These are phyloP conservation scores for Metschnikowia cubensis DNA, from an alignment of 805 yeast species.

Conservation along the genomic window DNA sequence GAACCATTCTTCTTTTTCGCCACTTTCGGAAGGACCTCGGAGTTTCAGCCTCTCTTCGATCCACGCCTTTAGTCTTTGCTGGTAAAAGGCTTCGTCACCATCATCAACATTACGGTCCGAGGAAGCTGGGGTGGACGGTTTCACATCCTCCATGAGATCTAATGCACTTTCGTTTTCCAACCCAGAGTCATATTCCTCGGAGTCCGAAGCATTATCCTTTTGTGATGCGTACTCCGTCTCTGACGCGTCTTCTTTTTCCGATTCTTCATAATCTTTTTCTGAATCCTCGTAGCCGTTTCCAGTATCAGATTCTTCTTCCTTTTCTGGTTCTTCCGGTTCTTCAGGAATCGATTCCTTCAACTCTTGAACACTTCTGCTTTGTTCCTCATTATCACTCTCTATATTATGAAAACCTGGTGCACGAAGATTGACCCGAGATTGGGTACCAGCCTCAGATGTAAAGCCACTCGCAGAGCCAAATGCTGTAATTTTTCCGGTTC, in stretches of 20 bases:
- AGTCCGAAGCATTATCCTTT: not conserved
- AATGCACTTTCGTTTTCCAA: not conserved
- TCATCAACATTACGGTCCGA: constrained; percentile 56
- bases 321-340: not conserved
- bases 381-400: not conserved
- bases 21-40: constrained; percentile 20
- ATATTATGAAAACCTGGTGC: constrained; percentile 45
- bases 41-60: constrained; percentile 43
- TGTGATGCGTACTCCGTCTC: not conserved
- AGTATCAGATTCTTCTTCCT: not conserved
- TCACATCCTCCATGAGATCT: not conserved
- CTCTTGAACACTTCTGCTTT: too few species aligned
- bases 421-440: constrained; percentile 43
- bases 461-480: constrained; percentile 72
- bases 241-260: not conserved
- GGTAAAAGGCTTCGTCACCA: constrained; percentile 70
- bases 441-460: constrained; percentile 15
- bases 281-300: not conserved
- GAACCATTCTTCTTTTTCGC: constrained; percentile 51
- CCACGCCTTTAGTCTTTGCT: constrained; percentile 62
- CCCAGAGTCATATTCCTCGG: not conserved
- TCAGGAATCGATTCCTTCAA: not conserved
- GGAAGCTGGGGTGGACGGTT: not conserved
- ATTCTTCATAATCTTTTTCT: not conserved
- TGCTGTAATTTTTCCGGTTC: constrained; percentile 93